Evolutionary conservation across 2,329 filamentous ascomycete species (phyloP).

Genomic region (Stagonosporopsis chrysanthemi): DNA sequence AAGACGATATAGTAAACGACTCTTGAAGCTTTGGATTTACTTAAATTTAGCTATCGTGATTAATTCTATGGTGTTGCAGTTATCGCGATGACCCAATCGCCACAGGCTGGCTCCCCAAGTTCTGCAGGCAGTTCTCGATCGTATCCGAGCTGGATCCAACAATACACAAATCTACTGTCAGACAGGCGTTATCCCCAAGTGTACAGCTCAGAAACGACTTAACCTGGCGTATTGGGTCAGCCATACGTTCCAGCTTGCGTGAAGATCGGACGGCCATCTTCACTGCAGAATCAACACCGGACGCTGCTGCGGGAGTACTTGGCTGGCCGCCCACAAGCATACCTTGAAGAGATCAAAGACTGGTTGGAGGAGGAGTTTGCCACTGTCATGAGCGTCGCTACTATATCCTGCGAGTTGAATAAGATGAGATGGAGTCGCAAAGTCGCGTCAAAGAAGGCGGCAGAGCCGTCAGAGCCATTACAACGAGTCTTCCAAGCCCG

Average conservation of each 20-base stretch:
- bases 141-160: neutral
- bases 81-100: neutral
- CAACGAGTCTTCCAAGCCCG: constrained; percentile 6
- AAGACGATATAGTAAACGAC: neutral
- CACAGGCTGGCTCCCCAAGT: neutral
- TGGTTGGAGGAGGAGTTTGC: constrained; percentile 12
- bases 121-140: constrained; percentile 5
- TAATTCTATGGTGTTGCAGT: constrained; percentile 8
- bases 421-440: constrained; percentile 13
- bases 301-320: neutral
- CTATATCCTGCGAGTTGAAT: neutral
- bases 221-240: neutral
- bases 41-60: constrained; percentile 2
- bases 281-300: neutral
- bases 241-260: neutral
- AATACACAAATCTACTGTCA: neutral
- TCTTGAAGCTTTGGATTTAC: neutral
- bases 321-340: constrained; percentile 6
- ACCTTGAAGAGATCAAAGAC: constrained; percentile 17
- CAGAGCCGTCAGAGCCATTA: constrained; percentile 10
- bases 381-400: neutral
- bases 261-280: neutral
- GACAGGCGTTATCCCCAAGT: neutral
- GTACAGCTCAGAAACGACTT: neutral
- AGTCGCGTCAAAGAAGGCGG: constrained; percentile 8